A percentile compares a stretch with the other conserved stretches of the same genome.
Conservation (phyloP, 1,284 basidiomycete genomes). For the Rhizoctonia solani region DNA sequence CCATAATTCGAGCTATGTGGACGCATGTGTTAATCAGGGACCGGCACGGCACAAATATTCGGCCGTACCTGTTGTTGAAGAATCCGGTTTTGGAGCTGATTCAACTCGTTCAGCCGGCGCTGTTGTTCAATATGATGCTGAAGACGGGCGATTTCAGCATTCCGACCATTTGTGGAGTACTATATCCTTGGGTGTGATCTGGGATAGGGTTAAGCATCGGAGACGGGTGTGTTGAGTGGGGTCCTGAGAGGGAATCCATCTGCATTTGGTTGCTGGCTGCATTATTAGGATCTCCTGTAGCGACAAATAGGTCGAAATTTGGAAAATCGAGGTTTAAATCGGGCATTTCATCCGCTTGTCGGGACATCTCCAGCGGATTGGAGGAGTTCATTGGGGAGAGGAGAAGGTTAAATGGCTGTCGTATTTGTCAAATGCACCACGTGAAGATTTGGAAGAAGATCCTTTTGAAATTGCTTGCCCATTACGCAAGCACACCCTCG, state of each 20-base stretch:
- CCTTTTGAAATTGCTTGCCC: not conserved
- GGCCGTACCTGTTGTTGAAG: conserved; percentile 76
- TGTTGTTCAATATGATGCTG: conserved; percentile 50
- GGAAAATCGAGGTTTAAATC: conserved; percentile 27
- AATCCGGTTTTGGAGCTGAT: conserved; percentile 78
- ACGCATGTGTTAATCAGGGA: conserved; percentile 63
- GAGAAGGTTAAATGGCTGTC: not conserved
- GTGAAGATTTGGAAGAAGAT: too few species aligned
- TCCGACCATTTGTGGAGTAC: conserved; percentile 9
- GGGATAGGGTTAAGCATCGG: conserved; percentile 31
- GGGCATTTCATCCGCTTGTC: conserved; percentile 13
- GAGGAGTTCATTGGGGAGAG: conserved; percentile 3
- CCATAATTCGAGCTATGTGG: conserved; percentile 44
- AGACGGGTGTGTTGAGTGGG: conserved; percentile 26
- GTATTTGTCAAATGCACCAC: not conserved
- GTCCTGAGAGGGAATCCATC: conserved; percentile 1
- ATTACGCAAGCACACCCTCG: conserved; percentile 10
- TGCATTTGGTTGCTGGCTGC: conserved; percentile 11
- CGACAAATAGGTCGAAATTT: conserved; percentile 24
- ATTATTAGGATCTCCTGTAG: not conserved
- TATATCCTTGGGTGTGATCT: not conserved
- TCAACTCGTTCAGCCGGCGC: conserved; percentile 73
- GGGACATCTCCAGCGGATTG: conserved; percentile 7
- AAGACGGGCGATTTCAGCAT: conserved; percentile 32
- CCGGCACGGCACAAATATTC: conserved; percentile 17